Conservation (phyloP, 192 early-diverging fungal genomes). For the Backusella liffmaniae region DNA sequence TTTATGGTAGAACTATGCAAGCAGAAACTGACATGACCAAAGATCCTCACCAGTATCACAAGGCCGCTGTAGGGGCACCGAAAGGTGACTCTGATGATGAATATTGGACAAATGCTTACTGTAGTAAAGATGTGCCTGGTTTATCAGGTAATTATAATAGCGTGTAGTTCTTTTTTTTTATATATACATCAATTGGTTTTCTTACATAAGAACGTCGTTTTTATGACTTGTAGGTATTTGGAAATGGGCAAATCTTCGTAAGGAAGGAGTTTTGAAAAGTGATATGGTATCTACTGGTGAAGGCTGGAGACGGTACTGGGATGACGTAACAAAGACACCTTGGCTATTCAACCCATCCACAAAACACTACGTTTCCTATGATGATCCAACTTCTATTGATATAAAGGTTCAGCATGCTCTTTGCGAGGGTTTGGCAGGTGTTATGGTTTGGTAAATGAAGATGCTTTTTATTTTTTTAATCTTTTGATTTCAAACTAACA, state of each 20-base stretch:
- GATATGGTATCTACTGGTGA: slow-evolving; percentile 37
- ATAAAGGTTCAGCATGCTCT: slow-evolving; percentile 61
- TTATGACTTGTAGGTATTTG: slow-evolving; percentile 43
- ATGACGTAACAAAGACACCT: slow-evolving; percentile 49
- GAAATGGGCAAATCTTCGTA: slow-evolving; percentile 59
- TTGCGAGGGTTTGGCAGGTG: slow-evolving; percentile 53
- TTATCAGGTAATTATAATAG: slow-evolving; percentile 36
- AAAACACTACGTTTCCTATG: slow-evolving; percentile 74
- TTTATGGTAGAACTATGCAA: slow-evolving; percentile 61
- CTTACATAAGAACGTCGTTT: background rate
- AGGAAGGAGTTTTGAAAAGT: slow-evolving; percentile 47
- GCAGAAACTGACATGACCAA: slow-evolving; percentile 36
- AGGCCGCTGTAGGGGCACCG: slow-evolving; percentile 40
- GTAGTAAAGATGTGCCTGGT: slow-evolving; percentile 40
- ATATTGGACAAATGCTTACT: slow-evolving; percentile 44
- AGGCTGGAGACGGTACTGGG: slow-evolving; percentile 60
- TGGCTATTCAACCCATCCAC: slow-evolving; percentile 56
- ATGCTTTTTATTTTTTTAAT: background rate
- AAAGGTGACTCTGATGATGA: slow-evolving; percentile 58
- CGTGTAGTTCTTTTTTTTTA: slow-evolving; percentile 16
- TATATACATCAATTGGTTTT: background rate
- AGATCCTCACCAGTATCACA: slow-evolving; percentile 38
- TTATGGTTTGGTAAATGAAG: slow-evolving; percentile 59
- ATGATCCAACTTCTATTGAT: slow-evolving; percentile 65
- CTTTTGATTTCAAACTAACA: background rate